Evolutionary conservation across 805 yeast genomes (phyloP).

Genomic region (Suhomyces vadensis): DNA sequence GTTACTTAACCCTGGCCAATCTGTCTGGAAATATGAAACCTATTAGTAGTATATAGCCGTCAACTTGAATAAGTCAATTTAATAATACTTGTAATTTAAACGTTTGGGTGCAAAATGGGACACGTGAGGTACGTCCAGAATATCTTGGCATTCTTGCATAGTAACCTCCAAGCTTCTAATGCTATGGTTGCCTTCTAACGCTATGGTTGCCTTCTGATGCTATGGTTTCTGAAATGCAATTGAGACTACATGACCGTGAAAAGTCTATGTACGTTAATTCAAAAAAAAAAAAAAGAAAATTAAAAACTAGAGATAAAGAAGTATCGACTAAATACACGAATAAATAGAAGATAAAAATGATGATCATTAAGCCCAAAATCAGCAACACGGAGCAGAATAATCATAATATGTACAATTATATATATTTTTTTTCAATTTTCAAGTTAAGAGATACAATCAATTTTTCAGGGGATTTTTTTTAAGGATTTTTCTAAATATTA

Average conservation of each 20-base stretch:
- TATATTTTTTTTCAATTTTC: background rate
- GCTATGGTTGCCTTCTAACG: no score
- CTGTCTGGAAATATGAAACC: slow-evolving; percentile 46
- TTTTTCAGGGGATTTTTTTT: background rate
- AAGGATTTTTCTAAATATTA: background rate
- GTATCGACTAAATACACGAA: slow-evolving; percentile 2
- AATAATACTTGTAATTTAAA: no score
- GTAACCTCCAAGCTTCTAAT: no score
- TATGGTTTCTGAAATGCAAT: no score
- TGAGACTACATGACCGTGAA: no score
- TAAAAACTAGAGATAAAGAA: background rate
- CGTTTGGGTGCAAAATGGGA: no score
- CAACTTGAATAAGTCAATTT: no score
- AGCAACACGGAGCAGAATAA: background rate
- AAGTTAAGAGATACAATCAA: background rate
- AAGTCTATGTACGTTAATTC: slow-evolving; percentile 2
- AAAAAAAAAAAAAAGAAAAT: background rate
- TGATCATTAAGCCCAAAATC: background rate
- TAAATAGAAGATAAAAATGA: background rate
- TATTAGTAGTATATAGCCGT: no score
- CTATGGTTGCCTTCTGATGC: no score
- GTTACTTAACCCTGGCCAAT: slow-evolving; percentile 46
- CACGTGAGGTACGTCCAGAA: no score
- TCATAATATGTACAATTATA: slow-evolving; percentile 1
- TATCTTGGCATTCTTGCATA: no score